Evolutionary conservation across 2,329 filamentous ascomycete species (phyloP).

Genomic region (Pseudogymnoascus verrucosus): DNA sequence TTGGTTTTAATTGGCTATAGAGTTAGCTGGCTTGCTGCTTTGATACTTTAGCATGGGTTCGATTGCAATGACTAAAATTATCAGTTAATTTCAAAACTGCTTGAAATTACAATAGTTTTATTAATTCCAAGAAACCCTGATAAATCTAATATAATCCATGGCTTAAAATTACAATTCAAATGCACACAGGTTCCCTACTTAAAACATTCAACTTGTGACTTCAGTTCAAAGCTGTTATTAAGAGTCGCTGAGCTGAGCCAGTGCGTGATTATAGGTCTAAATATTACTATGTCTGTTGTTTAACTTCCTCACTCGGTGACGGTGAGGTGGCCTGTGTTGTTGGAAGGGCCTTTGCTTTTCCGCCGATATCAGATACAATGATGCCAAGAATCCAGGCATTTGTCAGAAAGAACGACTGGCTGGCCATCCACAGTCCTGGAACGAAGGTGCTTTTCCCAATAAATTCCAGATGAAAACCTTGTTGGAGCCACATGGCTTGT

Average conservation of each 20-base stretch:
- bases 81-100: no score
- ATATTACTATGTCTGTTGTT: not conserved
- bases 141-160: no score
- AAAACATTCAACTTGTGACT: no score
- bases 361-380: slow-evolving; percentile 57
- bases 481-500: slow-evolving; percentile 70
- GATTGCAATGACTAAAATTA: no score
- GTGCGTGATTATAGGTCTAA: not conserved
- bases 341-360: not conserved
- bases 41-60: no score
- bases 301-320: not conserved
- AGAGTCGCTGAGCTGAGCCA: not conserved
- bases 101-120: no score
- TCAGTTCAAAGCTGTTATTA: not conserved
- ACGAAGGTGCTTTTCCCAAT: slow-evolving; percentile 76
- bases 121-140: no score
- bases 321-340: not conserved
- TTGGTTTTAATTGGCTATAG: no score
- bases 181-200: no score
- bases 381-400: slow-evolving; percentile 85
- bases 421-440: slow-evolving; percentile 71
- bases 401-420: slow-evolving; percentile 70
- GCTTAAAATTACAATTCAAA: no score
- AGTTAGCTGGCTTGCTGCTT: no score
- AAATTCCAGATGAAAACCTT: slow-evolving; percentile 70